A percentile compares a stretch with the other conserved stretches of the same genome.
Conservation (phyloP, 2,329 filamentous ascomycete genomes). For the Penicillium sp. region DNA sequence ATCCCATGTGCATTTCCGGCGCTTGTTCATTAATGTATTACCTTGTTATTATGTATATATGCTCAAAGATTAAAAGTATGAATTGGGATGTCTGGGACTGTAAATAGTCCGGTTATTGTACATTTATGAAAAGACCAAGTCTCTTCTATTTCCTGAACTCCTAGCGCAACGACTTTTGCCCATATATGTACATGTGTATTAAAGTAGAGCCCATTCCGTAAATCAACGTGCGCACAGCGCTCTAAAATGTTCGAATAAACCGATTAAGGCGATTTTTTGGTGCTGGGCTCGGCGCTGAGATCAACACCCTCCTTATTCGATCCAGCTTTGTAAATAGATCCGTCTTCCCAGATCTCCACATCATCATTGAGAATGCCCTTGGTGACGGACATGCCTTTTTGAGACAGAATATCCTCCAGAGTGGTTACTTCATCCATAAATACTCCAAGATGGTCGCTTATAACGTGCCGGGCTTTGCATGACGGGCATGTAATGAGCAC, state of each 20-base stretch:
- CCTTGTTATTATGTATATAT: neutral
- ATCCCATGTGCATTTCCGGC: slow-evolving; percentile 1
- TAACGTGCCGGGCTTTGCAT: slow-evolving; percentile 85
- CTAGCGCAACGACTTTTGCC: neutral
- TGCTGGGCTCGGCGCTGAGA: slow-evolving; percentile 2
- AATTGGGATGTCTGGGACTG: slow-evolving; percentile 16
- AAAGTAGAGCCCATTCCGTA: neutral
- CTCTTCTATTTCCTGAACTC: neutral
- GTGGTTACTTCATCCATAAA: slow-evolving; percentile 42
- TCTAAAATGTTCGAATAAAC: neutral
- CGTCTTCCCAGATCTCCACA: slow-evolving; percentile 86
- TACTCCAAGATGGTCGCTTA: slow-evolving; percentile 78
- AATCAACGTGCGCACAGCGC: neutral
- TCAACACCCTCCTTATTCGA: slow-evolving; percentile 18
- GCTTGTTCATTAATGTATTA: neutral
- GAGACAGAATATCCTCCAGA: slow-evolving; percentile 40
- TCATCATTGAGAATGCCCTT: slow-evolving; percentile 78
- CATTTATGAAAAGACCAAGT: neutral
- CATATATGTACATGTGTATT: neutral
- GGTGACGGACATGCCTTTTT: slow-evolving; percentile 65
- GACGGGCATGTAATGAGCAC: slow-evolving; percentile 82
- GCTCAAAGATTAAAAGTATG: neutral
- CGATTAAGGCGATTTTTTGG: slow-evolving; percentile 5
- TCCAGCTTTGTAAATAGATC: slow-evolving; percentile 38
- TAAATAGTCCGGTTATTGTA: slow-evolving; percentile 2